These are phyloP conservation scores for Pseudoperonospora humuli DNA, from an alignment of 352 stramenopile species.

Conservation along the genomic window DNA sequence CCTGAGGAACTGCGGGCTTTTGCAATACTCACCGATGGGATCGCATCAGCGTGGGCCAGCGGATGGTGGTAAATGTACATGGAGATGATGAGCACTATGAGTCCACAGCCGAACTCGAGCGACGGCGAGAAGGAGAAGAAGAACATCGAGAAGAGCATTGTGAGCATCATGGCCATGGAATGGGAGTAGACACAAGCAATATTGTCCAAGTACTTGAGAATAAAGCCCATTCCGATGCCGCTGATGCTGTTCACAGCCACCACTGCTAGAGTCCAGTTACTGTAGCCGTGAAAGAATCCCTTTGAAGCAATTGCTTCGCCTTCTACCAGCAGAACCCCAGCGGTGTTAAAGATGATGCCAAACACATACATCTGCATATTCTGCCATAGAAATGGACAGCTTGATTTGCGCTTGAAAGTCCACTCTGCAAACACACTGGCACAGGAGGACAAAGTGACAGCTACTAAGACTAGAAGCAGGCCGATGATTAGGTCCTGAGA, in stretches of 20 bases:
- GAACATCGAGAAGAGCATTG: conserved; percentile 80
- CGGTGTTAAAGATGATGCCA: conserved; percentile 73
- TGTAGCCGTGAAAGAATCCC: conserved; percentile 80
- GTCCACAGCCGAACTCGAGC: conserved; percentile 76
- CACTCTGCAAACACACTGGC: conserved; percentile 82
- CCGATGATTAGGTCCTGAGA: conserved; percentile 33
- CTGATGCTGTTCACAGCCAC: conserved; percentile 67
- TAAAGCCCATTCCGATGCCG: conserved; percentile 69
- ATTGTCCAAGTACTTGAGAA: conserved; percentile 87
- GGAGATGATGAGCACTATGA: conserved; percentile 73
- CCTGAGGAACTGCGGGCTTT: no score
- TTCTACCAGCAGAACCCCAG: conserved; percentile 50
- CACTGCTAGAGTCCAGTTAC: conserved; percentile 65
- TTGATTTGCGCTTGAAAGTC: conserved; percentile 73
- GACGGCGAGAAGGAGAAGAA: conserved; percentile 80
- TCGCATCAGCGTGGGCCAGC: conserved; percentile 11
- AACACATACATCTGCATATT: conserved; percentile 79
- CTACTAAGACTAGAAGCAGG: conserved; percentile 61
- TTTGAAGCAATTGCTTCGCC: conserved; percentile 28
- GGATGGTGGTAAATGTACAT: conserved; percentile 86
- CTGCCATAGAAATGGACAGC: conserved; percentile 73
- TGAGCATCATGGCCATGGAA: conserved; percentile 85
- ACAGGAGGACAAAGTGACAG: conserved; percentile 70
- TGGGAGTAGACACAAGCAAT: conserved; percentile 84
- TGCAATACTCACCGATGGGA: background rate